phyloP scores from a whole-genome alignment of 1,284 basidiomycete species.

The Fomitopsis palustris region DNA sequence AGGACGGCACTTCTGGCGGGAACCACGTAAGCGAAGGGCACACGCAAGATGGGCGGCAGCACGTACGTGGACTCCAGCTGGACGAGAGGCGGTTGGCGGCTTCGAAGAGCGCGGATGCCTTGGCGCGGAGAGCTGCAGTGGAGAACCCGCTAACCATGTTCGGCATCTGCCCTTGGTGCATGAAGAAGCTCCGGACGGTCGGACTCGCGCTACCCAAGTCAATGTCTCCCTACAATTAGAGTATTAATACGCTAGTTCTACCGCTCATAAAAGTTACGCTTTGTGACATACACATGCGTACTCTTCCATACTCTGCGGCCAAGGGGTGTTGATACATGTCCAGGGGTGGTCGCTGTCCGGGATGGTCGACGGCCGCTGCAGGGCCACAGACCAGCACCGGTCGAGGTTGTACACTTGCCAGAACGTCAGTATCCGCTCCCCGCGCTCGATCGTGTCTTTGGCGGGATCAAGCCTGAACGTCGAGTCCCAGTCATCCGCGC shows the following conservation, averaged over 20 bases:
- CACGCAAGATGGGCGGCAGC: constrained; percentile 11
- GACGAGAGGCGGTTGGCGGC: constrained; percentile 57
- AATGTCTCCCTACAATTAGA: constrained; percentile 47
- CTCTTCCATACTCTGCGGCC: constrained; percentile 37
- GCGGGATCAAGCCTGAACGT: constrained; percentile 53
- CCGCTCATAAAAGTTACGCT: background rate
- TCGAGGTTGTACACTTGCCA: constrained; percentile 44
- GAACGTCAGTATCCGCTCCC: constrained; percentile 39
- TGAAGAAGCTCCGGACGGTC: constrained; percentile 59
- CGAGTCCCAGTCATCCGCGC: constrained; percentile 29
- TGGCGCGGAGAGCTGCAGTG: constrained; percentile 58
- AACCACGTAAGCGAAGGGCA: constrained; percentile 15
- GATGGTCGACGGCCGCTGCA: constrained; percentile 35
- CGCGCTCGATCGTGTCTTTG: constrained; percentile 45
- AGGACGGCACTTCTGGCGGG: constrained; percentile 36
- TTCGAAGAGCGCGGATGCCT: constrained; percentile 72
- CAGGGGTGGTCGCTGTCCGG: constrained; percentile 36
- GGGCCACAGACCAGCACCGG: constrained; percentile 37
- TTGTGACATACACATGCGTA: constrained; percentile 18
- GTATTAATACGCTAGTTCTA: background rate
- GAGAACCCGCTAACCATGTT: constrained; percentile 52
- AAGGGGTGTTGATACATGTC: constrained; percentile 36
- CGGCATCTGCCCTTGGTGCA: constrained; percentile 46
- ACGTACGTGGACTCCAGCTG: constrained; percentile 58
- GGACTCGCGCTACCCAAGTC: constrained; percentile 46